phyloP scores from a whole-genome alignment of 2,329 filamentous ascomycete genomes.

The Calycina marina region DNA sequence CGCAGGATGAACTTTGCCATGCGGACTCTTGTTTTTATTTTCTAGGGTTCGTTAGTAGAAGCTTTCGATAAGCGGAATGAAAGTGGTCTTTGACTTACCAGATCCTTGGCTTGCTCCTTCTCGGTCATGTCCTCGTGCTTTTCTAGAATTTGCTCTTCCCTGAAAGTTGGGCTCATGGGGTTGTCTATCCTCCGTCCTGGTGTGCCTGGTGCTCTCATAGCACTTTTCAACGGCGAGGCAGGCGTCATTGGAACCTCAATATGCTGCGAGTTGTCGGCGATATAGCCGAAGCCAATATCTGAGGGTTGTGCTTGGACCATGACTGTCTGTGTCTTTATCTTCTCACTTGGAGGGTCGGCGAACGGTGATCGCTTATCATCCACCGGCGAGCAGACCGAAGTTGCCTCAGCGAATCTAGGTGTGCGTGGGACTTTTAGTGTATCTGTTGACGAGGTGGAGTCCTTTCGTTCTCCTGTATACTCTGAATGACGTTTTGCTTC shows the following conservation, averaged over 20 bases:
- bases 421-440: slow-evolving; percentile 52
- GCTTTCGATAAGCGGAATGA: neutral
- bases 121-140: slow-evolving; percentile 71
- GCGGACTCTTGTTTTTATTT: slow-evolving; percentile 76
- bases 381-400: slow-evolving; percentile 62
- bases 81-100: slow-evolving; percentile 43
- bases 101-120: slow-evolving; percentile 71
- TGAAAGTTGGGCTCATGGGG: slow-evolving; percentile 80
- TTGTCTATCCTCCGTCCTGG: slow-evolving; percentile 58
- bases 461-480: slow-evolving; percentile 24
- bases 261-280: slow-evolving; percentile 42
- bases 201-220: slow-evolving; percentile 75
- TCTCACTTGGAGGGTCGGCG: slow-evolving; percentile 33
- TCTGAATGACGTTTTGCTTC: slow-evolving; percentile 19
- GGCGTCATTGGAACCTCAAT: slow-evolving; percentile 53
- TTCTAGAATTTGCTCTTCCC: slow-evolving; percentile 75
- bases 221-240: slow-evolving; percentile 69
- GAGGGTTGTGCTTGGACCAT: slow-evolving; percentile 56
- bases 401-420: slow-evolving; percentile 70
- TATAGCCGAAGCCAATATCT: slow-evolving; percentile 88
- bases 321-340: slow-evolving; percentile 30
- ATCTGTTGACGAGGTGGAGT: slow-evolving; percentile 26
- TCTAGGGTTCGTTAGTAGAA: slow-evolving; percentile 47
- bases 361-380: slow-evolving; percentile 44
- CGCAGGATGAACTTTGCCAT: slow-evolving; percentile 92